A percentile compares a stretch with the other conserved stretches of the same genome.
These are phyloP conservation scores for Paxillus rubicundulus DNA, from an alignment of 768 basidiomycete genomes.

Conservation along the genomic window DNA sequence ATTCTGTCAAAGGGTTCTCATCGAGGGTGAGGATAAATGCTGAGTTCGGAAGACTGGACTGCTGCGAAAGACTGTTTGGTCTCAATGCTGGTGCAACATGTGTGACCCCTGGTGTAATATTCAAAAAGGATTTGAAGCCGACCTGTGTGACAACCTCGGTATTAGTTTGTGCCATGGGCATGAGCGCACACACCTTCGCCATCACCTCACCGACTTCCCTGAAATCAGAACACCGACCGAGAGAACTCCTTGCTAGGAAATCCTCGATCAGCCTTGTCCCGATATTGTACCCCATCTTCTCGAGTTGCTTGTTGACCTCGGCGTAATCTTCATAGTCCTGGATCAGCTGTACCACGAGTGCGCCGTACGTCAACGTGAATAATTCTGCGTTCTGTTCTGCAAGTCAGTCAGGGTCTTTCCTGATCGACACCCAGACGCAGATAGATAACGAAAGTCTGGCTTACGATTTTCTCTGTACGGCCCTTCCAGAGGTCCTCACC, in stretches of 20 bases:
- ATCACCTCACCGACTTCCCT: conserved; percentile 94
- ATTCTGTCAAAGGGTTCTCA: conserved; percentile 95
- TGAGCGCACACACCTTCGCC: conserved; percentile 64
- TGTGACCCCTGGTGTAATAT: conserved; percentile 80
- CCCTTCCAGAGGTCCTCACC: conserved; percentile 97
- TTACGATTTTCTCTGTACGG: conserved; percentile 90
- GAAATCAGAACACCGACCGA: conserved; percentile 92
- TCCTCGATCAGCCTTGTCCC: conserved; percentile 96
- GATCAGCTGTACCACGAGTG: conserved; percentile 95
- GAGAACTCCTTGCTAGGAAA: conserved; percentile 88
- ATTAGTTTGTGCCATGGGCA: neutral
- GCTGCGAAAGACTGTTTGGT: conserved; percentile 41
- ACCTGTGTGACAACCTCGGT: conserved; percentile 50
- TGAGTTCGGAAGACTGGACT: conserved; percentile 45
- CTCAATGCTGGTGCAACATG: conserved; percentile 59
- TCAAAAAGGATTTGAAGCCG: conserved; percentile 96
- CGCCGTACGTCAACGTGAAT: conserved; percentile 95
- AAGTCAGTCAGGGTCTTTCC: conserved; percentile 10
- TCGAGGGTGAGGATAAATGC: conserved; percentile 85
- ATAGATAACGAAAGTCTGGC: conserved; percentile 24
- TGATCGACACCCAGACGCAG: conserved; percentile 15
- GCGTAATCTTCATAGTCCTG: conserved; percentile 98
- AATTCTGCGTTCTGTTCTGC: conserved; percentile 86
- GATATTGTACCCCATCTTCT: conserved; percentile 99
- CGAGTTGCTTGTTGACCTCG: conserved; percentile 94